Evolutionary conservation across 805 yeast species (phyloP).

Genomic region (Sugiyamaella mastotermitis): DNA sequence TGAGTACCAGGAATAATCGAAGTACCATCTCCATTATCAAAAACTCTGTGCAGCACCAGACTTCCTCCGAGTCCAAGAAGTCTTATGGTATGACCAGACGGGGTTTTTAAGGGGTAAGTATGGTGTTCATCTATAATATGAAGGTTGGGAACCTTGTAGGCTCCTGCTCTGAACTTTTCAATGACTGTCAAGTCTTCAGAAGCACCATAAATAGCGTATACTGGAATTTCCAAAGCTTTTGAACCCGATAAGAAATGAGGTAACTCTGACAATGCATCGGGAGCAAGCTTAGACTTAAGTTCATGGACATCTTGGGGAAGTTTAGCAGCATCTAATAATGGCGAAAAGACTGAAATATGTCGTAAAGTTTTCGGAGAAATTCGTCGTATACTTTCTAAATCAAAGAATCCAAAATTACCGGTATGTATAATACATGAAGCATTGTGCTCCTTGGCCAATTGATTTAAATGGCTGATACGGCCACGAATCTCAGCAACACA

Average conservation of each 20-base stretch:
- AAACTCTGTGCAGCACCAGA: slow-evolving; percentile 56
- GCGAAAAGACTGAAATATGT: slow-evolving; percentile 62
- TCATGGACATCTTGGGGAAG: slow-evolving; percentile 48
- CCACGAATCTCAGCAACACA: slow-evolving; percentile 54
- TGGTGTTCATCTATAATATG: slow-evolving; percentile 54
- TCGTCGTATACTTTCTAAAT: slow-evolving; percentile 45
- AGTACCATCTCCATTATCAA: slow-evolving; percentile 54
- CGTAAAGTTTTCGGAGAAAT: slow-evolving; percentile 49
- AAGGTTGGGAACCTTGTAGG: slow-evolving; percentile 50
- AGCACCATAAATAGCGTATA: slow-evolving; percentile 73
- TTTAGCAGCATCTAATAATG: slow-evolving; percentile 44
- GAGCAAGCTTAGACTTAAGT: slow-evolving; percentile 37
- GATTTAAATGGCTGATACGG: slow-evolving; percentile 43
- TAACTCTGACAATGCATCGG: slow-evolving; percentile 47
- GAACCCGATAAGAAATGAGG: slow-evolving; percentile 42
- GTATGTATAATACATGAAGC: slow-evolving; percentile 60
- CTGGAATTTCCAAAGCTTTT: slow-evolving; percentile 46
- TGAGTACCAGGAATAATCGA: slow-evolving; percentile 49
- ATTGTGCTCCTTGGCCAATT: slow-evolving; percentile 39
- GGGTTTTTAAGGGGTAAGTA: slow-evolving; percentile 38
- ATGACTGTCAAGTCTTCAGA: slow-evolving; percentile 67
- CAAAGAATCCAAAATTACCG: slow-evolving; percentile 78
- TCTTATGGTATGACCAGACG: slow-evolving; percentile 42
- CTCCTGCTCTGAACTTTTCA: slow-evolving; percentile 53
- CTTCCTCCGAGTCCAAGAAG: slow-evolving; percentile 72